These are phyloP conservation scores for Ogataea thermomethanolica DNA, from an alignment of 805 yeast genomes.

Conservation along the genomic window DNA sequence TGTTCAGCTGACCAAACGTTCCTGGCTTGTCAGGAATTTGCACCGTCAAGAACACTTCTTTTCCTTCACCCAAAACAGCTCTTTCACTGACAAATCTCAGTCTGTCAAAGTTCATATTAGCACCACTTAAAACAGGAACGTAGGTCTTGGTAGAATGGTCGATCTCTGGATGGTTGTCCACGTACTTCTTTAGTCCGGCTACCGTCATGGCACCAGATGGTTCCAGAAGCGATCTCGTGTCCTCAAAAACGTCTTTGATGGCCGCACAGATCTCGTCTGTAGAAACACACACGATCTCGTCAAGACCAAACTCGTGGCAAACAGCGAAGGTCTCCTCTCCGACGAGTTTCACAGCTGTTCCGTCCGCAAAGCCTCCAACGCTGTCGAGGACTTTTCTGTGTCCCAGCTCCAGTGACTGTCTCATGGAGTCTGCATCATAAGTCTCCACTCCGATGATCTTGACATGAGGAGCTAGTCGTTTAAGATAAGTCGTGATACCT, in stretches of 20 bases:
- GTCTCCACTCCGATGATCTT: slow-evolving; percentile 96
- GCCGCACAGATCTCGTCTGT: slow-evolving; percentile 97
- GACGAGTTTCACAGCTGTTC: slow-evolving; percentile 87
- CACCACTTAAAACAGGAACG: slow-evolving; percentile 88
- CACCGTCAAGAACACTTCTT: slow-evolving; percentile 86
- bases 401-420: slow-evolving; percentile 58
- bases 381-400: slow-evolving; percentile 53
- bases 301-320: slow-evolving; percentile 67
- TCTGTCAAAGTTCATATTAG: slow-evolving; percentile 97
- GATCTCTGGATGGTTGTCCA: slow-evolving; percentile 61
- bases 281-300: slow-evolving; percentile 77
- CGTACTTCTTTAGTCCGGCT: slow-evolving; percentile 88
- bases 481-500: slow-evolving; percentile 86
- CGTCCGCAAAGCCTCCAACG: slow-evolving; percentile 99
- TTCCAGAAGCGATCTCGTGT: slow-evolving; percentile 88
- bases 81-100: slow-evolving; percentile 94
- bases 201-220: slow-evolving; percentile 97
- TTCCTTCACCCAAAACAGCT: slow-evolving; percentile 98
- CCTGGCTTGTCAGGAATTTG: slow-evolving; percentile 94
- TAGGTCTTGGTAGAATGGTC: slow-evolving; percentile 70
- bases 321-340: slow-evolving; percentile 92
- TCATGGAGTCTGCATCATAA: slow-evolving; percentile 89
- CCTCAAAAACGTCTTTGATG: slow-evolving; percentile 93
- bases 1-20: slow-evolving; percentile 74
- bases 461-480: slow-evolving; percentile 96